phyloP scores from a whole-genome alignment of 202 grass and related monocot genomes.

The Brachypodium distachyon region DNA sequence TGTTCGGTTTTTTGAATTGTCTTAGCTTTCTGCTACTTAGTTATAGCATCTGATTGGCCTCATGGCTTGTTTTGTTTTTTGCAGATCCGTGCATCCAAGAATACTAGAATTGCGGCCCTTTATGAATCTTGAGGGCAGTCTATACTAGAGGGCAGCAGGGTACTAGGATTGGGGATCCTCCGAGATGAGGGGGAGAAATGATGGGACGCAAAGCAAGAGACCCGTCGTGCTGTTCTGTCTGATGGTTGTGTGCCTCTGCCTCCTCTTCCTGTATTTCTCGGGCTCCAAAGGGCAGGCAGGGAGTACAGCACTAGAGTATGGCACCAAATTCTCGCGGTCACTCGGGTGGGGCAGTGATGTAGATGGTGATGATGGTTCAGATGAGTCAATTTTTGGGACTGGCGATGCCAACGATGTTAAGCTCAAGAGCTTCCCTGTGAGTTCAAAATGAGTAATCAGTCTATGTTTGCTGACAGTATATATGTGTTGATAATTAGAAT shows the following conservation, averaged over 20 bases:
- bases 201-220: constrained; percentile 60
- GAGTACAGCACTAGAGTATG: constrained; percentile 56
- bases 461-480: not conserved
- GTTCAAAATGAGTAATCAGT: constrained; percentile 11
- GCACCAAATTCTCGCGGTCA: constrained; percentile 69
- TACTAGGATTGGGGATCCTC: constrained; percentile 10
- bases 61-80: not conserved
- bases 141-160: constrained; percentile 22
- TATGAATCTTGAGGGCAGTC: constrained; percentile 26
- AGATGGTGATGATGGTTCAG: constrained; percentile 35
- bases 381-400: constrained; percentile 72
- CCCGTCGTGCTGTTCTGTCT: constrained; percentile 40
- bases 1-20: constrained; percentile 21
- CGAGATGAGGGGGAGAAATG: constrained; percentile 75
- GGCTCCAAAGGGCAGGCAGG: constrained; percentile 46
- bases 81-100: constrained; percentile 14
- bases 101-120: not conserved
- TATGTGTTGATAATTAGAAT: constrained; percentile 9
- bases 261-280: constrained; percentile 84
- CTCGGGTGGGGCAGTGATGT: constrained; percentile 68
- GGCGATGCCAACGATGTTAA: constrained; percentile 45
- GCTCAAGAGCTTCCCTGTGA: constrained; percentile 79
- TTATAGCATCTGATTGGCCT: not conserved
- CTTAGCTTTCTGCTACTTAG: not conserved
- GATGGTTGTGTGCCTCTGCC: constrained; percentile 61